Base-by-base conservation (phyloP, 2,329 filamentous ascomycete genomes). In the Neonectria hederae region DNA sequence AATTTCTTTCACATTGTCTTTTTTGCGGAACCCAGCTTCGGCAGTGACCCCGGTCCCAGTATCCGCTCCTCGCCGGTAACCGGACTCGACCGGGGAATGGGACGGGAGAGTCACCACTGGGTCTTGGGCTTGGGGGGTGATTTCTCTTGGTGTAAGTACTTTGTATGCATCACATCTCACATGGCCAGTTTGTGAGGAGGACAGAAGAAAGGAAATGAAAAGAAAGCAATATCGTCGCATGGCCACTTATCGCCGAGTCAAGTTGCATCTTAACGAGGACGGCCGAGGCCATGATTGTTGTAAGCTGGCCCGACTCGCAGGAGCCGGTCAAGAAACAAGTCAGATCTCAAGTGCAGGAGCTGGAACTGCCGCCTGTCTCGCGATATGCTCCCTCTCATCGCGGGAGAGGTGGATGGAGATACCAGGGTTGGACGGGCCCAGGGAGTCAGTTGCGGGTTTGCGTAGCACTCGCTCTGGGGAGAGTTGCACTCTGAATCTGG, bases 21-120 rank as follows among this genome's bases (percentile, higher is more conserved):
- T 19, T 38, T 38, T 24, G 26, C 61, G 55, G 55, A 21, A 55
- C n/a, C 40, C 38, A 59, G 51, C 11, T 53, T 64, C 62, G 62
- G 62, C 62, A 64, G 56, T 53, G 30, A 56, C 53, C 62, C 69
- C 54, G 54, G 66, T 66, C 63, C 62, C 8, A 35, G 54, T 38
- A 59, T 65, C 65, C 67, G 67, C 66, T 45, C 59, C 59, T 69
- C 66, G 65, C 53, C 65, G 66, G 60, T 11, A 57, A 21, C 62
- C 66, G 66, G 65, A 38, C 55, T 54, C 51, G 21, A 26, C 59
- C 54, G 53, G 53, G 24, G 59, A 63, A 63, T 60, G 48, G 14
- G 30, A 54, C 30, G 35, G 40, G 21, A 19, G 17, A 32, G n/a
- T 5, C 24, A 49, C 30, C 30, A 13, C 7, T 43, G 43, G 42